Conservation (phyloP, 2,329 filamentous ascomycete species). For the Xylariaceae sp. region DNA sequence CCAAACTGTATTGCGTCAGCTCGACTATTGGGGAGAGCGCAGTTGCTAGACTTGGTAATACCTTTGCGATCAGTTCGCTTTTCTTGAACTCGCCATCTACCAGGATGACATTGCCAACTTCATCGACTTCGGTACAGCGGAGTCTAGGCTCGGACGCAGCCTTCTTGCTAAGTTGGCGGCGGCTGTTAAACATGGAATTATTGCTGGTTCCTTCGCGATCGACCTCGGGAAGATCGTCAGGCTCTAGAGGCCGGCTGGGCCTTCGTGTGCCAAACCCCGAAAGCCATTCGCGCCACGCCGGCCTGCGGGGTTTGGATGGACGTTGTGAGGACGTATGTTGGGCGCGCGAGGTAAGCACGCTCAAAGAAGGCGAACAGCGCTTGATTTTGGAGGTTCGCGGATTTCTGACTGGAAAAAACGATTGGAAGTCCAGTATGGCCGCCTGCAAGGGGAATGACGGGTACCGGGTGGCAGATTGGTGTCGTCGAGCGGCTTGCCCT, state of each 20-base stretch:
- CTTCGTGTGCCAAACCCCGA: slow-evolving; percentile 40
- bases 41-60: slow-evolving; percentile 34
- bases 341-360: slow-evolving; percentile 15
- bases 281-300: slow-evolving; percentile 45
- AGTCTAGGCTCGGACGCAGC: slow-evolving; percentile 78
- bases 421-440: slow-evolving; percentile 23
- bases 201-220: slow-evolving; percentile 52
- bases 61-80: slow-evolving; percentile 92
- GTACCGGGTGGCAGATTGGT: slow-evolving; percentile 25
- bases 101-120: slow-evolving; percentile 83
- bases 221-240: slow-evolving; percentile 53
- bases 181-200: slow-evolving; percentile 60
- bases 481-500: slow-evolving; percentile 14
- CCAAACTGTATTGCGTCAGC: slow-evolving; percentile 59
- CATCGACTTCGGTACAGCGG: slow-evolving; percentile 91
- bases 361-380: slow-evolving; percentile 11
- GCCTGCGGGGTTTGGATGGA: slow-evolving; percentile 24
- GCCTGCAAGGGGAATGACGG: slow-evolving; percentile 22
- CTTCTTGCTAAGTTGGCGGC: slow-evolving; percentile 66
- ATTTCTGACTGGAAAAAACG: slow-evolving; percentile 17
- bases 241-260: slow-evolving; percentile 41
- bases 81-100: slow-evolving; percentile 97
- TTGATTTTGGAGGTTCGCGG: slow-evolving; percentile 12
- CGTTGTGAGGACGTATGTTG: slow-evolving; percentile 29
- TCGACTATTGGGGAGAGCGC: not conserved